phyloP scores from a whole-genome alignment of 441 rosid genomes.

The Biscutella laevigata region DNA sequence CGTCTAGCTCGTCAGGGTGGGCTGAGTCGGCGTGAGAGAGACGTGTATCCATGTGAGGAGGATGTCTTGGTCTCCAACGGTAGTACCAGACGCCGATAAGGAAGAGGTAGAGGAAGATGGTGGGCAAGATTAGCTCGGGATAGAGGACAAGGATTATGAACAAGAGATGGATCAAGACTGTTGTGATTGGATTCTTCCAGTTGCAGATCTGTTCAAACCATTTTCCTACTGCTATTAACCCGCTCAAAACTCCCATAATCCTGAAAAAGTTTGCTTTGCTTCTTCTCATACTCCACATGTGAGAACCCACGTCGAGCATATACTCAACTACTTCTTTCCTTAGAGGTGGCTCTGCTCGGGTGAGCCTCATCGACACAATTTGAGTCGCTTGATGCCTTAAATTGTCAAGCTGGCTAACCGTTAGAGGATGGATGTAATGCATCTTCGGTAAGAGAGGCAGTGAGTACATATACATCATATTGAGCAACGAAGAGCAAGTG shows the following conservation, averaged over 20 bases:
- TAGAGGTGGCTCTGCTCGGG: slow-evolving; percentile 84
- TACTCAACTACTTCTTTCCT: slow-evolving; percentile 94
- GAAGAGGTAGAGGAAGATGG: slow-evolving; percentile 86
- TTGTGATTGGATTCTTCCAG: slow-evolving; percentile 90
- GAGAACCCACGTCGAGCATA: slow-evolving; percentile 94
- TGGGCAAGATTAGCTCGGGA: slow-evolving; percentile 86
- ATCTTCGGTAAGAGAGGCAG: slow-evolving; percentile 81
- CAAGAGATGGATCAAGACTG: slow-evolving; percentile 80
- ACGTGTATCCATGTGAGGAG: slow-evolving; percentile 95
- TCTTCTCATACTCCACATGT: slow-evolving; percentile 99
- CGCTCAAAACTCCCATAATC: slow-evolving; percentile 71
- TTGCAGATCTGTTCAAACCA: slow-evolving; percentile 93
- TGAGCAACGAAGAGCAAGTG: slow-evolving; percentile 78
- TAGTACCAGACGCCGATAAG: slow-evolving; percentile 89
- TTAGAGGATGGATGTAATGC: slow-evolving; percentile 88
- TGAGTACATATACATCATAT: slow-evolving; percentile 94
- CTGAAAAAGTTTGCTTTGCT: slow-evolving; percentile 96
- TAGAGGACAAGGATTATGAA: slow-evolving; percentile 82
- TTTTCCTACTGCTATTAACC: slow-evolving; percentile 73
- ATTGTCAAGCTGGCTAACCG: slow-evolving; percentile 79
- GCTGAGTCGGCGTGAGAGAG: slow-evolving; percentile 93
- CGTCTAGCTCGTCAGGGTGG: slow-evolving; percentile 88
- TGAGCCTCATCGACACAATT: slow-evolving; percentile 79
- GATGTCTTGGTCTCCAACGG: slow-evolving; percentile 90
- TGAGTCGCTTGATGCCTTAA: slow-evolving; percentile 87